Evolutionary conservation across 495 filamentous ascomycete genomes (phyloP), one percentile per base, ranked within the genome.

Genomic region (Podospora anserina): DNA sequence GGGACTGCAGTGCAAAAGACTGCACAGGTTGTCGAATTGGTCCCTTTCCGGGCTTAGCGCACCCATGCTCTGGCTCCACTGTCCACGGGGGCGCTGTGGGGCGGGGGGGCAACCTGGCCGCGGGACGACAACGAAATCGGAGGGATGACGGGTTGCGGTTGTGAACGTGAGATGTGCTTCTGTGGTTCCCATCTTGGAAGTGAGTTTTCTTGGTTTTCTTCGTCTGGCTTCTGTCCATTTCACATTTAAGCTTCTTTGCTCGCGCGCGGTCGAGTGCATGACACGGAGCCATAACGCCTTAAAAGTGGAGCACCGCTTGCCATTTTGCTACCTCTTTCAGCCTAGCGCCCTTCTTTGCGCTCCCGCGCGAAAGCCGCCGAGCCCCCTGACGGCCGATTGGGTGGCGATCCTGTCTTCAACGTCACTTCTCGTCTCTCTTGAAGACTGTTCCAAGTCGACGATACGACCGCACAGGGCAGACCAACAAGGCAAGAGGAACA

Each of bases 311-410:
- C 67, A 69, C 7, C 19, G 3, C 2, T 5, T 70, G 65, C 28
- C 6, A 9, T 70, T 64, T 65, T 55, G 27, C 30, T 64, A 5
- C 65, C 56, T 3, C 7, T 60, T 67, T 61, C 5, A 32, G 55
- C n/a, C 11, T 69, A 65, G 67, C 56, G 53, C 53, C 53, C 2
- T 27, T 13, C 19, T 23, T 18, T 27, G 23, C 23, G 13, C 20
- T 28, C 16, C 26, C 20, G 59, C 16, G 5, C 20, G 5, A 5
- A 9, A 61, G 26, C 30, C 19, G 23, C n/a, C 56, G 19, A 9
- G 5, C 19, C 56, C 56, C 56, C 56, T 58, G 19, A 20, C 18
- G 5, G 5, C n/a, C 18, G 23, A 20, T 58, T 58, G 6, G n/a
- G 39, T 49, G 39, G 39, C 39, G 39, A 49, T 34, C 32, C 49